Conservation (phyloP, 495 filamentous ascomycete species). For the Penicillium bialowiezense region DNA sequence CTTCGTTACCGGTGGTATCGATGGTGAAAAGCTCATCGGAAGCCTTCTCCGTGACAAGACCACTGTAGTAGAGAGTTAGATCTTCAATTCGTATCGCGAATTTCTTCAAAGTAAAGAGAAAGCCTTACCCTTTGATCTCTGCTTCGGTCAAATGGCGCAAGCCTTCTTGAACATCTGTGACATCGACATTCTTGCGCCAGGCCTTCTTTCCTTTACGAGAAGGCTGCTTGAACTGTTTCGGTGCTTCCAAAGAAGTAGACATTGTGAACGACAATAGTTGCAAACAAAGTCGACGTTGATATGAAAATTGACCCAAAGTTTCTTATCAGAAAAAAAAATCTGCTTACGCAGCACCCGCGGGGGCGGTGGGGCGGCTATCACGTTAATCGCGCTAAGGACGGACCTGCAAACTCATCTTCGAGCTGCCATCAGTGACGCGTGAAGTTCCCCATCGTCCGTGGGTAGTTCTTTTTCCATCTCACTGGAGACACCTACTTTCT, state of each 20-base stretch:
- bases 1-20: slow-evolving; percentile 66
- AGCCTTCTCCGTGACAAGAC: slow-evolving; percentile 73
- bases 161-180: slow-evolving; percentile 78
- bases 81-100: neutral
- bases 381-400: slow-evolving; percentile 15
- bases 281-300: neutral
- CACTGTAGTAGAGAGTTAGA: slow-evolving; percentile 49
- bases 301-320: slow-evolving; percentile 25
- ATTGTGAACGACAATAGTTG: slow-evolving; percentile 22
- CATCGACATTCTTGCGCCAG: slow-evolving; percentile 96
- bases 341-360: slow-evolving; percentile 34
- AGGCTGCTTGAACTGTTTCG: slow-evolving; percentile 69
- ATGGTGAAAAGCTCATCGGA: slow-evolving; percentile 79
- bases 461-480: slow-evolving; percentile 18
- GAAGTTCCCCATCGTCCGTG: slow-evolving; percentile 10
- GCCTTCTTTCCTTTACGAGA: slow-evolving; percentile 97
- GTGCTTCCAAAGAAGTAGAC: slow-evolving; percentile 42
- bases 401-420: slow-evolving; percentile 16
- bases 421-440: slow-evolving; percentile 17
- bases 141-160: slow-evolving; percentile 82
- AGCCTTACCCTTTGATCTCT: slow-evolving; percentile 76
- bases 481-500: slow-evolving; percentile 6
- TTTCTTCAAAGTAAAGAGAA: neutral
- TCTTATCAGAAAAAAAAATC: slow-evolving; percentile 27
- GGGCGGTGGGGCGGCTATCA: slow-evolving; percentile 20